Base-by-base conservation (phyloP, 2,329 filamentous ascomycete genomes). In the Trichothecium sympodiale region DNA sequence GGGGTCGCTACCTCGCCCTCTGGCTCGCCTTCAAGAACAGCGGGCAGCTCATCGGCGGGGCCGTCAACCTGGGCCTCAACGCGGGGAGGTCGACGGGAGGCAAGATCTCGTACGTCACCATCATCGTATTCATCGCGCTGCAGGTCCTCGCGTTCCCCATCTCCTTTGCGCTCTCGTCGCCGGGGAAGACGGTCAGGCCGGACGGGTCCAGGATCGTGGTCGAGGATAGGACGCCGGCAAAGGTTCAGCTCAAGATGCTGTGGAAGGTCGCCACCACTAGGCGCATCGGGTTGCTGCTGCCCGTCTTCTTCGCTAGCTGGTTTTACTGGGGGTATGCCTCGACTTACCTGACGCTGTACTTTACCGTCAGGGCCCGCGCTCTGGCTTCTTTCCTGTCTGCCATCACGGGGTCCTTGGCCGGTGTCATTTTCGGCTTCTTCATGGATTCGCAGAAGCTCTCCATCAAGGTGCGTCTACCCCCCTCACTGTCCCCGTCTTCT, bases 1-100 rank as follows among this genome's bases (percentile, higher is more conserved):
- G 40, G 12, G 40, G 40, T 4, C 38, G 38, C 12, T 29, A 36
- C 20, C 30, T 40, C 31, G 34, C 38, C 9, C 29, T 67, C 26
- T 69, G 65, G 65, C 62, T 69, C 10, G 60, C 62, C 8, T 58
- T 68, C 17, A 36, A 27, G 31, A 35, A 35, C 57, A 62, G 6
- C 61, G 68, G 41, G 54, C 67, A 67, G 39, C 55, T 70, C 14
- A 62, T 69, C 37, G 65, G 65, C 4, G 56, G 61, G 4, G 59
- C 64, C 2, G 65, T 69, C 35, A 61, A 65, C 29, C 57, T 69
- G 2, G 62, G 57, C 1, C 51, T 69, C 25, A 69, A 69, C 41
- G 52, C 57, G 41, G 55, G 57, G 6, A 50, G 53, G 12, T 52
- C 55, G 4, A 44, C 57, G 10, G 46, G 51, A 17, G 38, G 34